phyloP scores from a whole-genome alignment of 2,329 filamentous ascomycete genomes.

The Madurella fahalii region DNA sequence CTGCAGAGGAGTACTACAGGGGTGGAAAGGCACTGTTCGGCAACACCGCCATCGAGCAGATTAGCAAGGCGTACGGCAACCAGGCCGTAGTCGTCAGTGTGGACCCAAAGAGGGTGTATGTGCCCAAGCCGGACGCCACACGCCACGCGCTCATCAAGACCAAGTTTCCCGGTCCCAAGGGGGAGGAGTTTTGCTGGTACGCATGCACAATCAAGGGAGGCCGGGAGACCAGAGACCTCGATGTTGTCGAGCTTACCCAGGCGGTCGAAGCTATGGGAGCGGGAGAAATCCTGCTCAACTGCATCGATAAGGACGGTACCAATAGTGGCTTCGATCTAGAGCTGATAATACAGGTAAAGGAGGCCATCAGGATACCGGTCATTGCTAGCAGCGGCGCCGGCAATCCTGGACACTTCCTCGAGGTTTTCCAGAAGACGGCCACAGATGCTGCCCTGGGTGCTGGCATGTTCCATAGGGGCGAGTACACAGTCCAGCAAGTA shows the following conservation, averaged over 20 bases:
- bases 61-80: constrained; percentile 87
- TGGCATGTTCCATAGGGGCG: constrained; percentile 94
- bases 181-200: constrained; percentile 88
- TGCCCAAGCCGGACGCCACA: constrained; percentile 64
- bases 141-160: constrained; percentile 74
- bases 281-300: constrained; percentile 93
- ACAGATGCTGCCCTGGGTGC: constrained; percentile 93
- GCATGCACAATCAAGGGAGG: constrained; percentile 96
- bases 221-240: constrained; percentile 87
- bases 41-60: constrained; percentile 90
- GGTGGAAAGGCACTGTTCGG: constrained; percentile 66
- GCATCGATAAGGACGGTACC: constrained; percentile 94
- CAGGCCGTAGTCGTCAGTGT: constrained; percentile 96
- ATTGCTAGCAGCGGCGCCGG: constrained; percentile 94
- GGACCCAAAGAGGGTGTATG: constrained; percentile 88
- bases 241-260: constrained; percentile 80
- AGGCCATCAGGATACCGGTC: constrained; percentile 82
- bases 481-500: constrained; percentile 92
- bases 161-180: constrained; percentile 62
- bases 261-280: constrained; percentile 95
- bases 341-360: constrained; percentile 83
- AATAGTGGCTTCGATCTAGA: constrained; percentile 94
- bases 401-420: constrained; percentile 78
- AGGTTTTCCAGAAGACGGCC: constrained; percentile 80
- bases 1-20: constrained; percentile 85